A percentile compares a stretch with the other conserved stretches of the same genome.
phyloP scores from a whole-genome alignment of 2,329 filamentous ascomycete genomes.

The Fonsecaea erecta region DNA sequence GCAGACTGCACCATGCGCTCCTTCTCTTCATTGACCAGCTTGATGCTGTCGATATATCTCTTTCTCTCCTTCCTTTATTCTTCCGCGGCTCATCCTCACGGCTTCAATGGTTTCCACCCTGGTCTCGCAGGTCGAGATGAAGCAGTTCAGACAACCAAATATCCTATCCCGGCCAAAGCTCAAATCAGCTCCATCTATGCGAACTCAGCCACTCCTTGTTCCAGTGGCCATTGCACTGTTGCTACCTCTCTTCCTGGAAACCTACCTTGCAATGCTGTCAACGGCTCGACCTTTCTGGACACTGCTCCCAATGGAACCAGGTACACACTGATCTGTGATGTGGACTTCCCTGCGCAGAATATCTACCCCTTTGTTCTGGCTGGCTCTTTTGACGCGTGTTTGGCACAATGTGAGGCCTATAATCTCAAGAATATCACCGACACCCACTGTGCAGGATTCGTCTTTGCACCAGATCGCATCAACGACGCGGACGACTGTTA shows the following conservation, averaged over 20 bases:
- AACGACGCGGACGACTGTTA: constrained; percentile 40
- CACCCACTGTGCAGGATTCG: constrained; percentile 34
- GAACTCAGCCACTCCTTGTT: constrained; percentile 19
- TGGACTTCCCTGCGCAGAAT: constrained; percentile 38
- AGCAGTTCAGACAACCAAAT: constrained; percentile 14
- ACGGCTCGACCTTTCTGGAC: constrained; percentile 34
- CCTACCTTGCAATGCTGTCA: constrained; percentile 34
- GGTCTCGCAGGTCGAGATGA: constrained; percentile 23
- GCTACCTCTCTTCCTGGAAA: constrained; percentile 6
- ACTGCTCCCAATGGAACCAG: constrained; percentile 20
- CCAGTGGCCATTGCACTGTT: constrained; percentile 16
- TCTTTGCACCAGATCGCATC: constrained; percentile 38
- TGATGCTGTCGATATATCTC: constrained; percentile 27
- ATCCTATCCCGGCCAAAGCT: constrained; percentile 20
- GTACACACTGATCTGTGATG: constrained; percentile 39
- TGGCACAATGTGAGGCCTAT: constrained; percentile 38
- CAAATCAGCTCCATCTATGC: constrained; percentile 2
- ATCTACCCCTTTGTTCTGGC: constrained; percentile 39
- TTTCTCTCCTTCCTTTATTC: constrained; percentile 7
- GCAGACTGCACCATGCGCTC: constrained; percentile 19
- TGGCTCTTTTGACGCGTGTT: constrained; percentile 38
- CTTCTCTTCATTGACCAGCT: constrained; percentile 21
- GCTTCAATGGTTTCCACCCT: constrained; percentile 7
- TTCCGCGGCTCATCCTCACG: constrained; percentile 16
- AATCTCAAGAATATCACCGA: constrained; percentile 31